These are phyloP conservation scores for Funneliformis geosporum DNA, from an alignment of 192 early-diverging fungal genomes.

Conservation along the genomic window DNA sequence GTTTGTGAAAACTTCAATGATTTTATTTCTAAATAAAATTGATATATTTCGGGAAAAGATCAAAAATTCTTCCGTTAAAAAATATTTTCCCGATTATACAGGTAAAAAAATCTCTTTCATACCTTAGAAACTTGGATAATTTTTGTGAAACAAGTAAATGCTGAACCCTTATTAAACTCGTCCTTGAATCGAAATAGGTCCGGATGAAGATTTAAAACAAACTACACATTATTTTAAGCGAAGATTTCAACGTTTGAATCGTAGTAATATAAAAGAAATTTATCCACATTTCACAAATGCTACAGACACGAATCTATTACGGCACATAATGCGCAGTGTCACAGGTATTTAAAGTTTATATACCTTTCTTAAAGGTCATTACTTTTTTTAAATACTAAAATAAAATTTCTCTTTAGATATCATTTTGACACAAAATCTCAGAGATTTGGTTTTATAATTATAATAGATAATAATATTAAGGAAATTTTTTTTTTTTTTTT, in stretches of 20 bases:
- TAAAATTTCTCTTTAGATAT: constrained; percentile 7
- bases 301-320: constrained; percentile 81
- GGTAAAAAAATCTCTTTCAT: constrained; percentile 33
- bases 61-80: constrained; percentile 73
- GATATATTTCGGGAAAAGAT: constrained; percentile 94
- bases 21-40: constrained; percentile 98
- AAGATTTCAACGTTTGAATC: constrained; percentile 77
- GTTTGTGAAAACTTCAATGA: constrained; percentile 97
- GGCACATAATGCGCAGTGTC: constrained; percentile 86
- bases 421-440: constrained; percentile 19
- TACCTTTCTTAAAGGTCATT: background rate
- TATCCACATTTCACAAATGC: constrained; percentile 89
- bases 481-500: background rate
- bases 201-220: constrained; percentile 63
- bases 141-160: too few species aligned
- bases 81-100: constrained; percentile 89
- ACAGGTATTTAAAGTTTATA: constrained; percentile 66
- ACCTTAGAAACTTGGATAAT: too few species aligned
- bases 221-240: constrained; percentile 76
- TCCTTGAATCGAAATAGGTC: background rate
- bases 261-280: constrained; percentile 77
- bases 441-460: constrained; percentile 1
- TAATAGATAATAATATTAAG: background rate
- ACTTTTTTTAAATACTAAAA: background rate
- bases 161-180: too few species aligned